phyloP scores from a whole-genome alignment of 306 rosid genomes.

The Ceratonia siliqua region DNA sequence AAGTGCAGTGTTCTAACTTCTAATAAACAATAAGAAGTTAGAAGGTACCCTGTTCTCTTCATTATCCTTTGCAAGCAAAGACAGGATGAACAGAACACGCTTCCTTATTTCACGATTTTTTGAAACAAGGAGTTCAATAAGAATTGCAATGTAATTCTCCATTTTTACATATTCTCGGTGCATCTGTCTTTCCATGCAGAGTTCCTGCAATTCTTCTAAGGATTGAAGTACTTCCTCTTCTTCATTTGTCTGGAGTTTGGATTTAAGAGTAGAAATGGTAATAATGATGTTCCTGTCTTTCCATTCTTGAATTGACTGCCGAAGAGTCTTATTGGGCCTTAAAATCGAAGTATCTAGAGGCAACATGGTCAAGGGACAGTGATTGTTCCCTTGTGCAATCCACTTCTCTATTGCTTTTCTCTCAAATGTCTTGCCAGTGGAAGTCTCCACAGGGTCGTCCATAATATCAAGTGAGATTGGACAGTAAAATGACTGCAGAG shows the following conservation, averaged over 20 bases:
- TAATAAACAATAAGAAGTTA: background rate
- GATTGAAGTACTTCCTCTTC: conserved; percentile 46
- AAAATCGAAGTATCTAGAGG: conserved; percentile 50
- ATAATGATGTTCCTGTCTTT: conserved; percentile 60
- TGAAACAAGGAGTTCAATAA: conserved; percentile 48
- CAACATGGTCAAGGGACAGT: conserved; percentile 57
- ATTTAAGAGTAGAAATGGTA: conserved; percentile 45
- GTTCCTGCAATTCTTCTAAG: conserved; percentile 37
- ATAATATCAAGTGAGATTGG: conserved; percentile 53
- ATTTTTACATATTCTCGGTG: conserved; percentile 56
- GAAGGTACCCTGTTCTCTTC: conserved; percentile 58
- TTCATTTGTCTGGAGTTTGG: conserved; percentile 43
- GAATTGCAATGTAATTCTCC: conserved; percentile 59
- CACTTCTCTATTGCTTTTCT: conserved; percentile 62
- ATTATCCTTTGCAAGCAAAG: conserved; percentile 49
- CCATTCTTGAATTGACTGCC: conserved; percentile 67
- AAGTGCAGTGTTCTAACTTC: background rate
- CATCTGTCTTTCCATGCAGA: conserved; percentile 54
- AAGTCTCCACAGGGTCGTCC: conserved; percentile 71
- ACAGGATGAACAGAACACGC: conserved; percentile 48
- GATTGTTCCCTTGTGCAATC: conserved; percentile 54
- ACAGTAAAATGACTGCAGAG: conserved; percentile 52
- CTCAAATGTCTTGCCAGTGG: conserved; percentile 60
- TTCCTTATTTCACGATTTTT: conserved; percentile 54
- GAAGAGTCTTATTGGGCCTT: conserved; percentile 61